Conservation (phyloP, 768 basidiomycete genomes). For the Suillus brevipes region DNA sequence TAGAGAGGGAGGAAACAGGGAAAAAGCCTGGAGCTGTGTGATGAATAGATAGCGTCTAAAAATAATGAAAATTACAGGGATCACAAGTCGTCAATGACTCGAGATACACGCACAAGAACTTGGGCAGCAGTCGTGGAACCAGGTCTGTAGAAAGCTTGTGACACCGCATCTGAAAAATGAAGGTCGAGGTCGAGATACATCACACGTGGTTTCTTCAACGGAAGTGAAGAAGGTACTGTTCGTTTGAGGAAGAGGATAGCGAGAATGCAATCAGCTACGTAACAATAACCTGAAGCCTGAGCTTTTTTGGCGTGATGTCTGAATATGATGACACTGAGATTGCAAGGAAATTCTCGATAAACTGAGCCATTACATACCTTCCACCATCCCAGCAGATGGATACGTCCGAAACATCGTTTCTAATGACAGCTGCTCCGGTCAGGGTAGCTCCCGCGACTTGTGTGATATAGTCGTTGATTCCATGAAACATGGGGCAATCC, state of each 20-base stretch:
- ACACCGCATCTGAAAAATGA: slow-evolving; percentile 89
- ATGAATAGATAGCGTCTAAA: slow-evolving; percentile 82
- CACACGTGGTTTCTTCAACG: slow-evolving; percentile 51
- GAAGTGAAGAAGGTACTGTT: slow-evolving; percentile 19
- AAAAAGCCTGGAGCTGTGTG: slow-evolving; percentile 84
- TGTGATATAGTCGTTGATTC: slow-evolving; percentile 66
- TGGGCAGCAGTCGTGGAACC: slow-evolving; percentile 39
- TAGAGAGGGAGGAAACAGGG: slow-evolving; percentile 57
- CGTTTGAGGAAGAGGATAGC: slow-evolving; percentile 72
- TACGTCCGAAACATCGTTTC: slow-evolving; percentile 50
- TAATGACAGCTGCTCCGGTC: slow-evolving; percentile 66
- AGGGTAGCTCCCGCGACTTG: slow-evolving; percentile 78
- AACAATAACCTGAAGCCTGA: slow-evolving; percentile 88
- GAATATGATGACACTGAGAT: background rate
- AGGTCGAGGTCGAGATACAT: slow-evolving; percentile 94
- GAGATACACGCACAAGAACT: slow-evolving; percentile 41
- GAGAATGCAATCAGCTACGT: slow-evolving; percentile 87
- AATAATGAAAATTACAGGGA: background rate
- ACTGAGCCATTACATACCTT: slow-evolving; percentile 41
- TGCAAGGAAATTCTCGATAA: background rate
- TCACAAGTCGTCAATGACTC: background rate
- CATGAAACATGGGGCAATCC: slow-evolving; percentile 83
- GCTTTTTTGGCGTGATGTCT: slow-evolving; percentile 85
- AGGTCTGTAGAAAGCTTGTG: slow-evolving; percentile 64
- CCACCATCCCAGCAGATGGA: slow-evolving; percentile 94